A percentile compares a stretch with the other conserved stretches of the same genome.
phyloP scores from a whole-genome alignment of 768 basidiomycete species.

The Boletales sp. region DNA sequence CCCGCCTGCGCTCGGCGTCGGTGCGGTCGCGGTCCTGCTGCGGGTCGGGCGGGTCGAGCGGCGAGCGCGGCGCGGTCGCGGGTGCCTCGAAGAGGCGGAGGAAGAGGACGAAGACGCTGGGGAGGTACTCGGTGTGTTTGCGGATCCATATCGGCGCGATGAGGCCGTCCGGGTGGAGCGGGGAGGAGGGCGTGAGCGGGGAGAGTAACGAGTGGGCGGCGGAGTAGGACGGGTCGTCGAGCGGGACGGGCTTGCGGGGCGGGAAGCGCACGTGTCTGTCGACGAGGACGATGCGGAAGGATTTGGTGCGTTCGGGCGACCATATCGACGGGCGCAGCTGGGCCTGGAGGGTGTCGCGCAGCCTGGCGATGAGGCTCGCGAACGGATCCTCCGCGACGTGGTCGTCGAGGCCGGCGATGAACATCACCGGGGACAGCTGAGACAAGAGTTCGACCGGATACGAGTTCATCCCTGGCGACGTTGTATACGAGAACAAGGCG shows the following conservation, averaged over 20 bases:
- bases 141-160: slow-evolving; percentile 98
- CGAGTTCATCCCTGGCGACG: slow-evolving; percentile 65
- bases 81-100: slow-evolving; percentile 74
- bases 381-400: slow-evolving; percentile 54
- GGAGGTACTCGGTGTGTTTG: slow-evolving; percentile 89
- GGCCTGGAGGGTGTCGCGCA: slow-evolving; percentile 64
- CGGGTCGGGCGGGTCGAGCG: slow-evolving; percentile 50
- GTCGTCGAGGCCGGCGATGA: slow-evolving; percentile 72
- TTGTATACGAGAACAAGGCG: not conserved
- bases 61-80: slow-evolving; percentile 37
- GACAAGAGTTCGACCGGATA: slow-evolving; percentile 86
- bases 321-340: slow-evolving; percentile 67
- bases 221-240: slow-evolving; percentile 55
- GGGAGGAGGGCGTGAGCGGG: slow-evolving; percentile 83
- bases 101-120: slow-evolving; percentile 92
- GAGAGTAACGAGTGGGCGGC: slow-evolving; percentile 88
- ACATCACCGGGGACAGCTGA: slow-evolving; percentile 93
- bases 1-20: slow-evolving; percentile 67
- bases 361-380: slow-evolving; percentile 48
- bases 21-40: slow-evolving; percentile 56
- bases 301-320: slow-evolving; percentile 66
- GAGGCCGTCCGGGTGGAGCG: slow-evolving; percentile 90
- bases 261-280: slow-evolving; percentile 85
- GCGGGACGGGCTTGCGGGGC: slow-evolving; percentile 67
- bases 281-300: slow-evolving; percentile 82